Evolutionary conservation across 2,329 filamentous ascomycete genomes (phyloP), one percentile per base, ranked within the genome.

Genomic region (Bipolaris victoriae): DNA sequence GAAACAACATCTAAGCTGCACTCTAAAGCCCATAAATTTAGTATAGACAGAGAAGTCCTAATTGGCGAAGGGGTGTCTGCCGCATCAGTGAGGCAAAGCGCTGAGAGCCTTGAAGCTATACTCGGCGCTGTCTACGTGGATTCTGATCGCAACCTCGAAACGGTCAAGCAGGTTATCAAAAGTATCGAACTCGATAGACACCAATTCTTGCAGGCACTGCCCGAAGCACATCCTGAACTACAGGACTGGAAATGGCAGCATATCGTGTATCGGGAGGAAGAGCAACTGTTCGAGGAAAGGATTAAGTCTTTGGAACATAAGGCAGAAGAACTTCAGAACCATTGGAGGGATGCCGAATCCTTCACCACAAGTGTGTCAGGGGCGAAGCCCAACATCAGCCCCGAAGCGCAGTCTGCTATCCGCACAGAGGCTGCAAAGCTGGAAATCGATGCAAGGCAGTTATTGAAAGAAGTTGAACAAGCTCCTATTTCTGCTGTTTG

Each of bases 51-150:
- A 5, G 40, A 44, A 37, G 33, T 66, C 24, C 20, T 68, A 10
- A 20, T 56, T 11, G 6, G 20, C 37, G 26, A 46, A 4, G 16
- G 22, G 5, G 3, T 41, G 10, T 6, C 20, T 7, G 11, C 5
- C 2, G 16, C 33, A n/a, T 26, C 33, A 22, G 31, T 29, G 4
- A 24, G 58, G 36, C n/a, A 53, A 9, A 48, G 66, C 11, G 61
- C 64, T 5, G 67, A 70, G 47, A 57, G 64, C 5, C 53, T 70
- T 15, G 66, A 68, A 48, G 63, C 67, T 10, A 53, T 70, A 33
- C 33, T 70, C 13, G 67, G 66, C n/a, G 67, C 67, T 36, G 46
- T 68, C 2, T 68, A 67, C 44, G 26, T 66, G 29, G 67, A 70
- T 48, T 66, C 64, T 15, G 51, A 46, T 11, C 36, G 61, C 11